Base-by-base conservation (phyloP, 371 early-diverging fungal species). In the Mortierella sp. region DNA sequence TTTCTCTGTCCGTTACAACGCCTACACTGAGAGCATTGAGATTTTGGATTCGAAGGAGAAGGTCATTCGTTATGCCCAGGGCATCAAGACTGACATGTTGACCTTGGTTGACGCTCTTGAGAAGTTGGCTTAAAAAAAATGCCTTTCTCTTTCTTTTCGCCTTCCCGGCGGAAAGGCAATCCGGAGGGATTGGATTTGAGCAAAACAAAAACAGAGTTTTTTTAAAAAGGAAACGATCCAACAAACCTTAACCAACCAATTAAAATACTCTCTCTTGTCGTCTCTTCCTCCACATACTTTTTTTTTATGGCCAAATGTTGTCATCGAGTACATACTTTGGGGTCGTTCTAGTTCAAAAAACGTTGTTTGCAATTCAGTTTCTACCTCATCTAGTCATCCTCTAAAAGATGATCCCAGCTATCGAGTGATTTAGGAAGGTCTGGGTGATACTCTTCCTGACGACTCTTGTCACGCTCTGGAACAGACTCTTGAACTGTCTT, bases 1-100 rank as follows among this genome's bases (percentile, higher is more conserved):
- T 4, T 98, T 97, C 85, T 89, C 91, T 21, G 94, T 95, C 48
- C 89, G 95, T 30, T 97, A 98, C 87, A 95, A 96, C 74, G 92
- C 99, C 18, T 89, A 91, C 72, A 94, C 97, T 11, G 93, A 98
- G 83, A 85, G 90, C 7, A 90, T 98, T 67, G 96, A 98, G 84
- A 94, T 98, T 4, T 82, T 98, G 67, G 94, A 96, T 75, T 85
- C 85, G 56, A 91, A 92, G 85, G 93, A 94, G 43, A 94, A 94
- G 81, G 85, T 95, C 26, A 82, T 91, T 51, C 89, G 89, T 30
- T 93, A 91, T 83, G 94, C 94, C 25, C 90, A 89, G 67, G 84
- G 83, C 57, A 94, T 95, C 66, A 85, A 89, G 68, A 87, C 86
- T 57, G 93, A 94, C 64, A 87, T 93, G 89, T 85, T 87, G 66